phyloP scores from a whole-genome alignment of 1,139 yeast species.

The Pichia sp. region DNA sequence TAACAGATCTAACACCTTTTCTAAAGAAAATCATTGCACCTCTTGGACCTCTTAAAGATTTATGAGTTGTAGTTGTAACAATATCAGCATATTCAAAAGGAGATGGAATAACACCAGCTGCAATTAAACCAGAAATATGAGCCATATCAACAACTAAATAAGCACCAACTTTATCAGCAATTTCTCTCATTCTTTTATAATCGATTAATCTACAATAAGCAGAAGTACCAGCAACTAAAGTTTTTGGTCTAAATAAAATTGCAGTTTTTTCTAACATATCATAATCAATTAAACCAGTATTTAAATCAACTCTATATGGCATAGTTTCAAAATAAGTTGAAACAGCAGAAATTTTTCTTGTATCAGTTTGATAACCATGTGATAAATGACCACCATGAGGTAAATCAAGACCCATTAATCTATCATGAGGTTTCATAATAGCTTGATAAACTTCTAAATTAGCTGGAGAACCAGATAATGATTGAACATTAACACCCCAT shows the following conservation, averaged over 20 bases:
- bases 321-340: conserved; percentile 96
- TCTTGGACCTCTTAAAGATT: conserved; percentile 97
- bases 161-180: conserved; percentile 95
- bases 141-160: conserved; percentile 97
- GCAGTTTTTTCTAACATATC: conserved; percentile 92
- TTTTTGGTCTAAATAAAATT: conserved; percentile 85
- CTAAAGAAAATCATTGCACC: conserved; percentile 99
- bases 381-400: conserved; percentile 99
- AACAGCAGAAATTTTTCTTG: conserved; percentile 91
- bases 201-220: conserved; percentile 95
- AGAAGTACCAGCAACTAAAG: conserved; percentile 94
- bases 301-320: conserved; percentile 93
- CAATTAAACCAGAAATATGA: conserved; percentile 91
- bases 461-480: conserved; percentile 96
- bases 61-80: conserved; percentile 97
- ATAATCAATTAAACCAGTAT: conserved; percentile 90
- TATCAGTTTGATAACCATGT: conserved; percentile 95
- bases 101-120: conserved; percentile 94
- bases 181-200: conserved; percentile 91
- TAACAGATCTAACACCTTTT: conserved; percentile 86
- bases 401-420: conserved; percentile 93
- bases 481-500: conserved; percentile 98
- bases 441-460: conserved; percentile 95
- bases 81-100: conserved; percentile 96
- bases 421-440: conserved; percentile 86